A percentile compares a stretch with the other conserved stretches of the same genome.
These are phyloP conservation scores for Avena sativa DNA, from an alignment of 176 grass and related monocot species.

Conservation along the genomic window DNA sequence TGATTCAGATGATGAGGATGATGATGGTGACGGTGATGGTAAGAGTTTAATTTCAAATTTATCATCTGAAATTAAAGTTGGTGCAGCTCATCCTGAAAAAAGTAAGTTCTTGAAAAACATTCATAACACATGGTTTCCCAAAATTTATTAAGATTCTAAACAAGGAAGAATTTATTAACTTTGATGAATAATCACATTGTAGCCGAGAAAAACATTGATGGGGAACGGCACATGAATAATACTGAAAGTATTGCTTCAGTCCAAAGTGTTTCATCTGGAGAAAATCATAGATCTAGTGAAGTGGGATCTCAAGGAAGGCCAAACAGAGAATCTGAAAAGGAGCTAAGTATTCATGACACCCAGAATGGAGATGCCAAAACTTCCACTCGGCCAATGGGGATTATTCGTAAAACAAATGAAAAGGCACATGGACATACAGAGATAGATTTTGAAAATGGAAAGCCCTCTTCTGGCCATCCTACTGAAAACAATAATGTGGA, in stretches of 20 bases:
- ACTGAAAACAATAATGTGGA: conserved; percentile 46
- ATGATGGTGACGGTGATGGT: conserved; percentile 41
- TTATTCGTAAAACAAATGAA: conserved; percentile 25
- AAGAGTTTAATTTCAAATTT: conserved; percentile 41
- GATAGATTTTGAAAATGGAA: conserved; percentile 38
- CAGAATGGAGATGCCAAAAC: conserved; percentile 29
- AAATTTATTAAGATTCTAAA: conserved; percentile 8
- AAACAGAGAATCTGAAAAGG: conserved; percentile 12
- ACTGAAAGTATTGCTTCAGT: conserved; percentile 20
- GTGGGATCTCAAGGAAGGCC: conserved; percentile 2
- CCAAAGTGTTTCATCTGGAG: conserved; percentile 28
- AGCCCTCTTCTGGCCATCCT: neutral
- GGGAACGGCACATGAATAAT: conserved; percentile 18
- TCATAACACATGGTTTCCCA: neutral
- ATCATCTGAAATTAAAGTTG: conserved; percentile 42
- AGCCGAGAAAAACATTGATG: conserved; percentile 39
- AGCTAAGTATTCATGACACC: conserved; percentile 17
- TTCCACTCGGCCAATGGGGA: conserved; percentile 36
- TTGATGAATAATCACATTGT: conserved; percentile 32
- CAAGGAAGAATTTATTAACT: conserved; percentile 9
- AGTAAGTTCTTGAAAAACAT: conserved; percentile 46
- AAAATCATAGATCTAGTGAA: conserved; percentile 29
- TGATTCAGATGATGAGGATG: conserved; percentile 81
- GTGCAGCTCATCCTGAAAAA: conserved; percentile 41
- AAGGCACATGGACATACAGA: conserved; percentile 17